phyloP scores from a whole-genome alignment of 2,329 filamentous ascomycete genomes.

The Sporothrix inflata region DNA sequence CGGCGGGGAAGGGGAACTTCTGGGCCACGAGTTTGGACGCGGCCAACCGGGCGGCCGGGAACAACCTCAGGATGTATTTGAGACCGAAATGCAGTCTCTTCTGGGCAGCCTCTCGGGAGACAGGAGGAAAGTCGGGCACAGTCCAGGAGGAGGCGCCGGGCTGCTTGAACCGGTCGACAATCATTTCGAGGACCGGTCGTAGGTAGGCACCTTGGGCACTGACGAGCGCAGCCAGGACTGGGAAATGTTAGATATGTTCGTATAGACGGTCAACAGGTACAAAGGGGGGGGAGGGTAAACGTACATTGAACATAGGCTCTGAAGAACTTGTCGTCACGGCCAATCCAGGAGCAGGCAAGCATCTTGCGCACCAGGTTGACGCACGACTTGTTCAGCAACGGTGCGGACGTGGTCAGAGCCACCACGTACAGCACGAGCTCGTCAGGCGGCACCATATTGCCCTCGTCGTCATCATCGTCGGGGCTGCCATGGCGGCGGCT shows the following conservation, averaged over 20 bases:
- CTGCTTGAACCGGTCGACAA: conserved; percentile 75
- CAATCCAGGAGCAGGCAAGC: conserved; percentile 66
- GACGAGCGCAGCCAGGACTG: conserved; percentile 71
- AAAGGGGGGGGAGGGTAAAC: background rate
- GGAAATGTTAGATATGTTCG: conserved; percentile 41
- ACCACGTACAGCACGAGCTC: conserved; percentile 64
- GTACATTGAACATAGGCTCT: conserved; percentile 56
- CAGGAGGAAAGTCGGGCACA: conserved; percentile 58
- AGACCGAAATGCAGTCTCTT: conserved; percentile 75
- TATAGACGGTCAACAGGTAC: background rate
- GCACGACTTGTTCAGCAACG: conserved; percentile 63
- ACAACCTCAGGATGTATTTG: conserved; percentile 75
- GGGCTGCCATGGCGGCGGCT: conserved; percentile 52
- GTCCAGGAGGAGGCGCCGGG: conserved; percentile 51
- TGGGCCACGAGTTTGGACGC: conserved; percentile 67
- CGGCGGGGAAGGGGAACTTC: conserved; percentile 76
- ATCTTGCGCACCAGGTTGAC: conserved; percentile 61
- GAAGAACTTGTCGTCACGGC: conserved; percentile 66
- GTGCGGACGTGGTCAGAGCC: conserved; percentile 64
- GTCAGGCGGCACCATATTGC: conserved; percentile 48
- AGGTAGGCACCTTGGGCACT: conserved; percentile 78
- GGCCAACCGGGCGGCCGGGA: conserved; percentile 75
- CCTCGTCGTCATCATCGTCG: conserved; percentile 49
- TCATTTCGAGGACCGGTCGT: conserved; percentile 53
- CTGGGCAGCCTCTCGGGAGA: conserved; percentile 68